phyloP scores from a whole-genome alignment of 495 filamentous ascomycete species.

The Lasiosphaeria miniovina region DNA sequence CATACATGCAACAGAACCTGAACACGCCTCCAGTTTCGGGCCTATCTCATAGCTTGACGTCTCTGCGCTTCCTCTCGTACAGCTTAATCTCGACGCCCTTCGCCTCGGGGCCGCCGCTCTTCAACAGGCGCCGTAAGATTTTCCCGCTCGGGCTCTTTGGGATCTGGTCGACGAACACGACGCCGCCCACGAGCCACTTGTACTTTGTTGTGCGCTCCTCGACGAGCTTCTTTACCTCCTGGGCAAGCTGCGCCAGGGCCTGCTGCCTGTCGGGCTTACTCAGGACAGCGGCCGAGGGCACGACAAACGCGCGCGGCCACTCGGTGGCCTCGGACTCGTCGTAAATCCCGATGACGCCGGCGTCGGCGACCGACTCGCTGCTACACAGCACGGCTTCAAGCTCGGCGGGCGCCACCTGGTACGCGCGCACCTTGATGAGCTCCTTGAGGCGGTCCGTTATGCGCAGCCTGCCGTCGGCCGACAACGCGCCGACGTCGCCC shows the following conservation, averaged over 20 bases:
- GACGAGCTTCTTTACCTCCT: slow-evolving; percentile 44
- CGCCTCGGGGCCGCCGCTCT: slow-evolving; percentile 18
- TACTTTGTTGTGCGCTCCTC: slow-evolving; percentile 59
- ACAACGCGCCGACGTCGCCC: slow-evolving; percentile 62
- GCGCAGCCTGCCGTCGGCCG: slow-evolving; percentile 57
- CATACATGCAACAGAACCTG: not conserved
- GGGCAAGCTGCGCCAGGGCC: slow-evolving; percentile 47
- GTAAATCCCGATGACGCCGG: slow-evolving; percentile 64
- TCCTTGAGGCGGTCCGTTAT: slow-evolving; percentile 79
- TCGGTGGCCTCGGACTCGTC: slow-evolving; percentile 53
- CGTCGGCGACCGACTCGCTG: slow-evolving; percentile 56
- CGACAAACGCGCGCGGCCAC: slow-evolving; percentile 31
- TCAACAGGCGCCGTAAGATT: slow-evolving; percentile 59
- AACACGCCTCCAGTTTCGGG: too few relatives aligned
- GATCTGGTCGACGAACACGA: slow-evolving; percentile 60
- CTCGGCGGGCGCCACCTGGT: slow-evolving; percentile 68
- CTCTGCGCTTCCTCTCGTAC: slow-evolving; percentile 29
- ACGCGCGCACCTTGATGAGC: slow-evolving; percentile 74
- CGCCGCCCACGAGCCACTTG: slow-evolving; percentile 63
- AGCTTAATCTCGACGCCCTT: slow-evolving; percentile 24
- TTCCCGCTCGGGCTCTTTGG: slow-evolving; percentile 69
- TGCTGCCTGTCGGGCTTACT: slow-evolving; percentile 53
- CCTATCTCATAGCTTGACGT: slow-evolving; percentile 21
- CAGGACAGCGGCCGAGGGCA: slow-evolving; percentile 32
- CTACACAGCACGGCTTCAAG: slow-evolving; percentile 61